Conservation (phyloP, 1,139 yeast genomes). For the Geotrichum histeridarum region DNA sequence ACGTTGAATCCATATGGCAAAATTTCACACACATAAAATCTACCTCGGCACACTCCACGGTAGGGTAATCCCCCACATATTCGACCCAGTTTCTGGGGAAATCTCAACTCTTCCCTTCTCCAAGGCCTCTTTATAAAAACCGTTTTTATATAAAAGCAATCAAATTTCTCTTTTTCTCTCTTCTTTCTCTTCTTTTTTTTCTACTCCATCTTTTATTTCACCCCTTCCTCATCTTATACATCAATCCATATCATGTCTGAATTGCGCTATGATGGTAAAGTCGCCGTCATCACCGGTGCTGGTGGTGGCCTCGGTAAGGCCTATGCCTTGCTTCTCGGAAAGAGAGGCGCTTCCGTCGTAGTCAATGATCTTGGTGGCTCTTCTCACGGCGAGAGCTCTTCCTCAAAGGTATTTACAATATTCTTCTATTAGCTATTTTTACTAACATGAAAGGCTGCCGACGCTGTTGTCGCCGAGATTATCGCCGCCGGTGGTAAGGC, state of each 20-base stretch:
- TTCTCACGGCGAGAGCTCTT: slow-evolving; percentile 52
- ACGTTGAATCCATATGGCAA: too few species aligned
- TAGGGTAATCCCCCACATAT: too few species aligned
- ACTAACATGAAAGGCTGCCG: slow-evolving; percentile 57
- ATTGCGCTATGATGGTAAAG: slow-evolving; percentile 64
- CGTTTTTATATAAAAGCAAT: too few species aligned
- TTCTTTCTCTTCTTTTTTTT: background rate
- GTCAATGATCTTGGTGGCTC: slow-evolving; percentile 89
- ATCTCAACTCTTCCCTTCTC: too few species aligned
- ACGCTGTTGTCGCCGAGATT: slow-evolving; percentile 82
- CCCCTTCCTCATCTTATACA: background rate
- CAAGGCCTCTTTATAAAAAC: too few species aligned
- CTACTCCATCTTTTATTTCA: background rate
- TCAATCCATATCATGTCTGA: slow-evolving; percentile 23
- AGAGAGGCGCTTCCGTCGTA: slow-evolving; percentile 90
- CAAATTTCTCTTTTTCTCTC: background rate
- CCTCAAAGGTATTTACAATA: slow-evolving; percentile 18
- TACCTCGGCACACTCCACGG: too few species aligned
- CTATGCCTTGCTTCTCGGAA: slow-evolving; percentile 82
- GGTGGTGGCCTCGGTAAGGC: slow-evolving; percentile 95
- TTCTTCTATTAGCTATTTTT: background rate
- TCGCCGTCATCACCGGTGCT: slow-evolving; percentile 90
- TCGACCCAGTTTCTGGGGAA: too few species aligned
- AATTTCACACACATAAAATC: too few species aligned
- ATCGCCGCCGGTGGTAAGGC: slow-evolving; percentile 72